Evolutionary conservation across 2,329 filamentous ascomycete genomes (phyloP).

Genomic region (Aureobasidium subglaciale): DNA sequence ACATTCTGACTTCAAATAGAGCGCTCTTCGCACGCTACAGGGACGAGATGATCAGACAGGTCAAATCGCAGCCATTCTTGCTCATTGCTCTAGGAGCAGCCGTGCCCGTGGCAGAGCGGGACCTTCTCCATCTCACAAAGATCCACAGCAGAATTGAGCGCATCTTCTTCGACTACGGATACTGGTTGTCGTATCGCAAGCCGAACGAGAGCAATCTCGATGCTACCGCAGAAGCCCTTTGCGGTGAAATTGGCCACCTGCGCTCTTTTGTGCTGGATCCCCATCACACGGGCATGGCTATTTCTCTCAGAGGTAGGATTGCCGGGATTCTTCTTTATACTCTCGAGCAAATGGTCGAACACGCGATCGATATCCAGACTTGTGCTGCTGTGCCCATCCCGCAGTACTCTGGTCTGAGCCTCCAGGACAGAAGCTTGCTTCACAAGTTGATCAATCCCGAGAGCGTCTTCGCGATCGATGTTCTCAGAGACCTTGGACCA

Average conservation of each 20-base stretch:
- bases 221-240: neutral
- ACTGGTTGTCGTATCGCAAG: neutral
- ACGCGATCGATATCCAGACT: neutral
- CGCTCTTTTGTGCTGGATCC: neutral
- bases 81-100: slow-evolving; percentile 1
- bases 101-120: neutral
- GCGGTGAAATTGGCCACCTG: neutral
- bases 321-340: neutral
- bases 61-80: neutral
- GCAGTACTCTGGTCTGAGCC: neutral
- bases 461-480: neutral
- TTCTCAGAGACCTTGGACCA: neutral
- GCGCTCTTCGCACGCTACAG: slow-evolving; percentile 7
- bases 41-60: neutral
- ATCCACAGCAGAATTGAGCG: slow-evolving; percentile 4
- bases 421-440: neutral
- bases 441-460: neutral
- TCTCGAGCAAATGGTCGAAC: neutral
- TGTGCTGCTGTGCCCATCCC: neutral
- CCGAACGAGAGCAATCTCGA: neutral
- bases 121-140: neutral
- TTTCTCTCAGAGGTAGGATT: neutral
- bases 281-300: neutral
- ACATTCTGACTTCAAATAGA: neutral
- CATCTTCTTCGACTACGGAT: neutral